Percentiles rank a stretch among this genome's conserved stretches.
phyloP scores from a whole-genome alignment of 257 asterid species.

The Gentiana straminea region DNA sequence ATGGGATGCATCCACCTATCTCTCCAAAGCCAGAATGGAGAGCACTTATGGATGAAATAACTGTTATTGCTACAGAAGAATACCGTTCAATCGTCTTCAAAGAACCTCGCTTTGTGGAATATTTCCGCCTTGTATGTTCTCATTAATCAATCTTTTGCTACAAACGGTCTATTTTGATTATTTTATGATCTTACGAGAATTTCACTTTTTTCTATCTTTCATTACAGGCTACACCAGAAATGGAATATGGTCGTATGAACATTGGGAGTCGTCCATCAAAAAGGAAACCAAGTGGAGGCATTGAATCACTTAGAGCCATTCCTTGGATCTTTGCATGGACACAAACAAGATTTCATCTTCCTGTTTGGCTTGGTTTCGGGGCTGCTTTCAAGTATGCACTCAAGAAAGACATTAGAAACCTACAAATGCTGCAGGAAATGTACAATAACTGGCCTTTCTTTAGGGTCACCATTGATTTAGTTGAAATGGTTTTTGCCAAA shows the following conservation, averaged over 20 bases:
- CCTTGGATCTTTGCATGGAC: slow-evolving; percentile 66
- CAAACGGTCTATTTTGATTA: background rate
- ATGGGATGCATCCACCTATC: slow-evolving; percentile 42
- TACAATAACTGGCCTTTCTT: slow-evolving; percentile 49
- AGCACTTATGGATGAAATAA: slow-evolving; percentile 38
- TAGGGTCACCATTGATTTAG: slow-evolving; percentile 38
- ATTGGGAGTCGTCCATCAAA: slow-evolving; percentile 57
- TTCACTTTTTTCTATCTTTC: background rate
- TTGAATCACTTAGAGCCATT: slow-evolving; percentile 46
- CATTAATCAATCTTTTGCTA: background rate
- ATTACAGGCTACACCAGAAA: slow-evolving; percentile 45
- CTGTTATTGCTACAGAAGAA: slow-evolving; percentile 29
- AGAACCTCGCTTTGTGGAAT: slow-evolving; percentile 49
- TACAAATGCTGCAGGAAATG: slow-evolving; percentile 35
- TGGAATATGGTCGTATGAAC: slow-evolving; percentile 49
- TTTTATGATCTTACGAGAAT: background rate
- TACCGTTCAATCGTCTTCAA: slow-evolving; percentile 41
- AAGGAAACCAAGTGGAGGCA: slow-evolving; percentile 46
- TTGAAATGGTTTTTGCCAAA: slow-evolving; percentile 53
- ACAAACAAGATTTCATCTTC: slow-evolving; percentile 48
- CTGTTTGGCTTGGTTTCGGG: slow-evolving; percentile 55
- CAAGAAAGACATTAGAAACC: slow-evolving; percentile 29
- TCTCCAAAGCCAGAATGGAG: slow-evolving; percentile 56
- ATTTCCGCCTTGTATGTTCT: slow-evolving; percentile 42
- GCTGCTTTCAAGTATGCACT: slow-evolving; percentile 37